Evolutionary conservation across 306 rosid genomes (phyloP), one percentile per base, ranked within the genome.

Genomic region (Corylus avellana): DNA sequence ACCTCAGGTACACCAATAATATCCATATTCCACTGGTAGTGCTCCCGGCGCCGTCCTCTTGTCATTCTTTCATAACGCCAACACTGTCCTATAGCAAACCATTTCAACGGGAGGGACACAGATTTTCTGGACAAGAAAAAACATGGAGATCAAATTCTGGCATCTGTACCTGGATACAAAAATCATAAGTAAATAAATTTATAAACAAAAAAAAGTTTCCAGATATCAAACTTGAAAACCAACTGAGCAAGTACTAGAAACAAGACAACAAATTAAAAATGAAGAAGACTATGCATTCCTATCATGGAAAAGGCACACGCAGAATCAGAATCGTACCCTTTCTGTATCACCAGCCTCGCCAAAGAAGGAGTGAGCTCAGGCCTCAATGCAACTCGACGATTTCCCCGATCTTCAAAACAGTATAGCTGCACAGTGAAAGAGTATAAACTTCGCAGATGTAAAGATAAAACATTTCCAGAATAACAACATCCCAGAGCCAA

Each of bases 31-130:
- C 98, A 95, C 64, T 95, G 98, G 66, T 92, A 94, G 76, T 94
- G 98, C 89, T 94, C 98, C 57, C 98, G 87, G 51, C 96, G 95
- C 71, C 98, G 90, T 12, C 98, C 97, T 84, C 97, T 94, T 17
- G 97, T 94, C 98, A 94, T 92, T 83, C 98, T 90, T 88, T 95
- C 98, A 39, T 95, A 95, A 63, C 98, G 92, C 98, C 98, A 95
- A 77, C 98, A 95, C 77, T 92, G 98, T 74, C 98, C 98, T 72
- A 92, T 81, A n/a, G 98, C 90, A 88, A 92, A 95, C 98, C 98
- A 92, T 83, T 95, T 95, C 86, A 95, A 78, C 14, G 98, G 98
- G 51, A 95, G 95, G 51, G 98, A 82, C 12, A 91, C 68, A 11
- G 98, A 95, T 86, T 95, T 95, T 80, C 98, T 94, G 90, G 66